phyloP scores from a whole-genome alignment of 2,329 filamentous ascomycete species.

The Neofusicoccum cordaticola region DNA sequence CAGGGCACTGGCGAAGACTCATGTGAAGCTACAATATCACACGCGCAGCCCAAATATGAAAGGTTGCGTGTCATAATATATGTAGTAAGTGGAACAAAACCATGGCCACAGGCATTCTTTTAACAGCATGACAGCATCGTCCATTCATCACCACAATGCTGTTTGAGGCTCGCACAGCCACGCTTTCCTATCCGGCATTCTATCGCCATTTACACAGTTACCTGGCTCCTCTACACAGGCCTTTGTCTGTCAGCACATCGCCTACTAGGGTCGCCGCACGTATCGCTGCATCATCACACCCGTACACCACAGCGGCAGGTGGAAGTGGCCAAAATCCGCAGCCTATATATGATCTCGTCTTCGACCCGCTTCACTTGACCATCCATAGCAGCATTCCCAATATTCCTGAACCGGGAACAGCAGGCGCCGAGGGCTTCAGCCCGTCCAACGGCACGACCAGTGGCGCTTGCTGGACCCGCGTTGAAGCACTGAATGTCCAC shows the following conservation, averaged over 20 bases:
- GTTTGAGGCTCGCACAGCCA: conserved; percentile 61
- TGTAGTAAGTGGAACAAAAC: conserved; percentile 42
- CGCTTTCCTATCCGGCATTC: conserved; percentile 45
- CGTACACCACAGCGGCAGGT: conserved; percentile 26
- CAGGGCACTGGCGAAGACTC: not conserved
- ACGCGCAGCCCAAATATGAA: not conserved
- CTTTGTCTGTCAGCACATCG: conserved; percentile 43
- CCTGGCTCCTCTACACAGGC: conserved; percentile 47
- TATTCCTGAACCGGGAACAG: conserved; percentile 55
- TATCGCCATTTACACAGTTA: conserved; percentile 53
- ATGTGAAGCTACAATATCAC: not conserved
- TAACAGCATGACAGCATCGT: conserved; percentile 42
- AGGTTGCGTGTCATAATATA: conserved; percentile 68
- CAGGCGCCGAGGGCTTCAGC: conserved; percentile 37
- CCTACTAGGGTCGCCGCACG: conserved; percentile 41
- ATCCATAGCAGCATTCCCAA: conserved; percentile 63
- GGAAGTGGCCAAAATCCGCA: conserved; percentile 29
- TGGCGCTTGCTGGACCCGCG: conserved; percentile 45
- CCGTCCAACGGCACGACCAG: conserved; percentile 6
- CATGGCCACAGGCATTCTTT: not conserved
- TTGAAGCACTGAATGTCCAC: conserved; percentile 63
- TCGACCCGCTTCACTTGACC: conserved; percentile 57
- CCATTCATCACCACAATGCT: conserved; percentile 78
- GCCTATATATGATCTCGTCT: conserved; percentile 60
- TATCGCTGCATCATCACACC: conserved; percentile 37